A percentile compares a stretch with the other conserved stretches of the same genome.
These are phyloP conservation scores for Botrytis deweyae DNA, from an alignment of 2,329 filamentous ascomycete species.

Conservation along the genomic window DNA sequence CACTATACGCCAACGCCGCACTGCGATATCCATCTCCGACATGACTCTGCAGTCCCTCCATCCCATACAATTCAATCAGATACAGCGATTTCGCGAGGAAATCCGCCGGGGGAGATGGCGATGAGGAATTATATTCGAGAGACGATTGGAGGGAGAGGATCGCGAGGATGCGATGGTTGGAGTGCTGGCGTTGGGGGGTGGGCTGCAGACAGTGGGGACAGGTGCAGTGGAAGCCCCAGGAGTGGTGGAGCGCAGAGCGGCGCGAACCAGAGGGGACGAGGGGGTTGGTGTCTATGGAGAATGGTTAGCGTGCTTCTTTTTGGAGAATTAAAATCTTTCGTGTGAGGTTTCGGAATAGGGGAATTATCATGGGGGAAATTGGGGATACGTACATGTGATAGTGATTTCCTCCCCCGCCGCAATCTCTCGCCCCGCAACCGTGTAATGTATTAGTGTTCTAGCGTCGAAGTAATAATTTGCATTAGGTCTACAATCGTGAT, in stretches of 20 bases:
- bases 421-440: conserved; percentile 39
- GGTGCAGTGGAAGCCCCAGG: conserved; percentile 44
- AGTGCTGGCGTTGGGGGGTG: background rate
- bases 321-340: too few relatives aligned
- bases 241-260: conserved; percentile 35
- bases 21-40: background rate
- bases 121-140: background rate
- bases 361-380: too few relatives aligned
- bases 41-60: background rate
- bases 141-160: background rate
- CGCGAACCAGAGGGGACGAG: conserved; percentile 37
- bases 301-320: too few relatives aligned
- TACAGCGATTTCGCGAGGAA: background rate
- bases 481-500: conserved; percentile 45
- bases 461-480: conserved; percentile 28
- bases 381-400: background rate
- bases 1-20: background rate
- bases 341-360: too few relatives aligned
- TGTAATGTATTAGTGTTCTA: conserved; percentile 30
- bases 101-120: background rate
- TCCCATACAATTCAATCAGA: background rate
- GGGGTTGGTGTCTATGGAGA: conserved; percentile 31
- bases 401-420: conserved; percentile 36
- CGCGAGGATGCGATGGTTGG: background rate
- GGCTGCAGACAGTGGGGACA: conserved; percentile 38